Evolutionary conservation across 805 yeast species (phyloP), one percentile per base, ranked within the genome.

Genomic region (Ogataea glucozyma): DNA sequence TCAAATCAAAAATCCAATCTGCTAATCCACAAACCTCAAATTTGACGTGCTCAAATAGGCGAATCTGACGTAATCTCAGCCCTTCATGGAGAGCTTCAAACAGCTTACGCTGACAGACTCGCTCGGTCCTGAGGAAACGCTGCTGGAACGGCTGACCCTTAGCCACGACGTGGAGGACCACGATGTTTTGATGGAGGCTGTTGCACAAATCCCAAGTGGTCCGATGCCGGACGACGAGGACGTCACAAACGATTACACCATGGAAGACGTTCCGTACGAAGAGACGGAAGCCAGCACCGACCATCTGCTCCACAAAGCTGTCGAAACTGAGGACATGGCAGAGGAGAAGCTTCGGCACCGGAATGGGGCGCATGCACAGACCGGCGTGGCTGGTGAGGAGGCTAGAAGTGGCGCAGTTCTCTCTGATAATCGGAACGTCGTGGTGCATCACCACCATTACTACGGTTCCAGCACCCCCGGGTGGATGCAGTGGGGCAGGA

Each of bases 181-280:
- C 19, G 39, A 34, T 9, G 29, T 24, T 16, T 16, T 10, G 29
- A 24, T 34, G 38, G 40, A 32, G 26, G 37, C 26, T 4, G 38
- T 36, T 16, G 3, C 30, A 6, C 36, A 42, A 21, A 38, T n/a
- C 19, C 38, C 31, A 4, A 27, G 6, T 7, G 32, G 18, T 9
- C 13, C 6, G n/a, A n/a, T n/a, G n/a, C n/a, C 6, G 14, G 31
- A 27, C 4, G 8, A 6, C 18, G 31, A 17, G 6, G 38, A 34
- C 20, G 24, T 29, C 14, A 34, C 38, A 3, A 34, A 34, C 17
- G 44, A 41, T 22, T 21, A 26, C 26, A 26, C 53, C 12, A 53
- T 51, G 57, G 45, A 46, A 12, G 56, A 51, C 32, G 51, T 26
- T 6, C 48, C 54, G 6, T 12, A 35, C 5, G 45, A 45, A 18